These are phyloP conservation scores for Erigeron canadensis DNA, from an alignment of 129 eudicot species.

Conservation along the genomic window DNA sequence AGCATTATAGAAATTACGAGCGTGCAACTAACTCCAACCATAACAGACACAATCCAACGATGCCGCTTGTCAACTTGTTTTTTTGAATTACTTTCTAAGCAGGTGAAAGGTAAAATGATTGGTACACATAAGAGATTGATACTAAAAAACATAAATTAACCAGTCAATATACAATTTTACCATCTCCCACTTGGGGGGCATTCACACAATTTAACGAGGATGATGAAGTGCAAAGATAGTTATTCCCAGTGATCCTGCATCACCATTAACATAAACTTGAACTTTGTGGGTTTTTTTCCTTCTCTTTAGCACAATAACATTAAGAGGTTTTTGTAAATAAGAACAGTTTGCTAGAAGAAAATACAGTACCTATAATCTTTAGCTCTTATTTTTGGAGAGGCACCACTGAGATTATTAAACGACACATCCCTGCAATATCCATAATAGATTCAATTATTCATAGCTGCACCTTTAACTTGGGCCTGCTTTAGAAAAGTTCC, in stretches of 20 bases:
- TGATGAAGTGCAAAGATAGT: slow-evolving; percentile 72
- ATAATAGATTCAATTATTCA: not conserved
- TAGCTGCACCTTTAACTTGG: not conserved
- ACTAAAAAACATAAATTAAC: not conserved
- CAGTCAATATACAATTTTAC: slow-evolving; percentile 33
- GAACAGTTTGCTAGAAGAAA: not conserved
- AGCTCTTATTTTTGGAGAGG: slow-evolving; percentile 76
- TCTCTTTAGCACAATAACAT: not conserved
- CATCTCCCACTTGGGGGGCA: slow-evolving; percentile 49
- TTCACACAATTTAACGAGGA: slow-evolving; percentile 56
- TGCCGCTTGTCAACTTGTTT: slow-evolving; percentile 44
- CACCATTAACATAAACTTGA: not conserved
- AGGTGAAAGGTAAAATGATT: slow-evolving; percentile 15
- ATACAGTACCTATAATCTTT: slow-evolving; percentile 74
- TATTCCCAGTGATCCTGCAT: slow-evolving; percentile 80
- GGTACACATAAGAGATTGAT: not conserved
- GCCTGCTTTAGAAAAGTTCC: not conserved
- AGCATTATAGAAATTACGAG: slow-evolving; percentile 58
- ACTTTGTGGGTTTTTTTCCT: too few relatives aligned
- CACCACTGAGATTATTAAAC: slow-evolving; percentile 82
- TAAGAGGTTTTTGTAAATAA: too few relatives aligned
- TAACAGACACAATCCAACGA: slow-evolving; percentile 52
- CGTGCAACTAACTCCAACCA: slow-evolving; percentile 72
- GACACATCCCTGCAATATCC: slow-evolving; percentile 76
- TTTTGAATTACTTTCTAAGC: slow-evolving; percentile 45